A percentile compares a stretch with the other conserved stretches of the same genome.
These are phyloP conservation scores for Solanum arcanum DNA, from an alignment of 257 asterid species.

Conservation along the genomic window DNA sequence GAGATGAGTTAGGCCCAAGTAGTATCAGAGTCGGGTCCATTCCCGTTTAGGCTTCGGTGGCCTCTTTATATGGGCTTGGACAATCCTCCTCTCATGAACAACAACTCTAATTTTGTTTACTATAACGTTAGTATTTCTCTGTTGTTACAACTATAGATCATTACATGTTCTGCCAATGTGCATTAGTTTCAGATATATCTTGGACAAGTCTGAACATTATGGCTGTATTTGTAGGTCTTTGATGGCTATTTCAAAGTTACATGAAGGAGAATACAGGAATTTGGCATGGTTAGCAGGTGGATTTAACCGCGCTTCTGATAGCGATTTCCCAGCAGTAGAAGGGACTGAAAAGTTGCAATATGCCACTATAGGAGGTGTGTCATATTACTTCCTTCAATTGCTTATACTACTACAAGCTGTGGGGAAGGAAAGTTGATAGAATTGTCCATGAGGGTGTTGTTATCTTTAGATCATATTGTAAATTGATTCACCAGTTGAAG, in stretches of 20 bases:
- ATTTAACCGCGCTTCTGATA: conserved; percentile 36
- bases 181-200: neutral
- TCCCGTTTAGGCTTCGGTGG: too few relatives aligned
- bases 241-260: conserved; percentile 54
- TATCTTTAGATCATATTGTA: neutral
- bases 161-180: neutral
- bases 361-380: conserved; percentile 82
- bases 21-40: too few relatives aligned
- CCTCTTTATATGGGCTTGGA: too few relatives aligned
- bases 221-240: conserved; percentile 34
- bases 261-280: conserved; percentile 60
- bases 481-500: neutral
- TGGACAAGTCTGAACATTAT: neutral
- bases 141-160: neutral
- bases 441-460: neutral
- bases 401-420: conserved; percentile 49
- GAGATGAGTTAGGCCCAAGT: too few relatives aligned
- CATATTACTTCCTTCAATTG: conserved; percentile 74
- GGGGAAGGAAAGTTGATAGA: conserved; percentile 31
- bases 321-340: conserved; percentile 57
- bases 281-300: conserved; percentile 94
- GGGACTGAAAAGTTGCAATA: conserved; percentile 75
- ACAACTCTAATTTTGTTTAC: neutral
- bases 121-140: neutral
- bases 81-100: too few relatives aligned